phyloP scores from a whole-genome alignment of 345 rosid species.

The Aquilaria sinensis region DNA sequence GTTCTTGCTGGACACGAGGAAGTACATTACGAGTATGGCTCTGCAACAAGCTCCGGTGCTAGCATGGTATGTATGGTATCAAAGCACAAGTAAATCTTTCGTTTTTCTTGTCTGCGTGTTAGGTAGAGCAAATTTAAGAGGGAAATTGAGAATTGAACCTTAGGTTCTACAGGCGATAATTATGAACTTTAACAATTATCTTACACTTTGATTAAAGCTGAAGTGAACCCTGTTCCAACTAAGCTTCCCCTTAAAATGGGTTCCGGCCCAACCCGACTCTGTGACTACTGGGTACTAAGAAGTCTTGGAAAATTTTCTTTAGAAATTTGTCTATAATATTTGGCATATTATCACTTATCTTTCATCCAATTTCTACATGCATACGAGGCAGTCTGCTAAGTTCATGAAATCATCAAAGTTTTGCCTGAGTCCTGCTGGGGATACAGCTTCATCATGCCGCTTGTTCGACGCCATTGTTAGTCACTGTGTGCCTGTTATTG shows the following conservation, averaged over 20 bases:
- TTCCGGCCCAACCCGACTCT: background rate
- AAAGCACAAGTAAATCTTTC: background rate
- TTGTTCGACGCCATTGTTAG: slow-evolving; percentile 82
- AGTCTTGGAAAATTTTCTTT: background rate
- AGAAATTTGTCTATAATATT: background rate
- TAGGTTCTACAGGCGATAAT: too few relatives aligned
- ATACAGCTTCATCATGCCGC: slow-evolving; percentile 90
- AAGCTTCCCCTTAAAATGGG: too few relatives aligned
- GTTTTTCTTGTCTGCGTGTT: too few relatives aligned
- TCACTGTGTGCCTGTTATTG: slow-evolving; percentile 80
- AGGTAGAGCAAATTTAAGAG: too few relatives aligned
- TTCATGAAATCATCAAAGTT: slow-evolving; percentile 87
- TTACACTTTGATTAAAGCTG: too few relatives aligned
- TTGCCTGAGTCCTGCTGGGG: slow-evolving; percentile 89
- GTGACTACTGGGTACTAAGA: background rate
- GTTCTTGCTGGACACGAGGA: slow-evolving; percentile 55
- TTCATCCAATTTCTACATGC: slow-evolving; percentile 11
- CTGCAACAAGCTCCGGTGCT: slow-evolving; percentile 59
- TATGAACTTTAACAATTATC: too few relatives aligned
- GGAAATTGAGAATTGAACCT: too few relatives aligned
- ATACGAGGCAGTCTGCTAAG: slow-evolving; percentile 50
- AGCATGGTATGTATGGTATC: slow-evolving; percentile 43
- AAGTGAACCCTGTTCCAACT: too few relatives aligned
- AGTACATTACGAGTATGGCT: slow-evolving; percentile 56
- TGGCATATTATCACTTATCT: background rate